Conservation (phyloP, 805 yeast species). For the Spathaspora gorwiae region DNA sequence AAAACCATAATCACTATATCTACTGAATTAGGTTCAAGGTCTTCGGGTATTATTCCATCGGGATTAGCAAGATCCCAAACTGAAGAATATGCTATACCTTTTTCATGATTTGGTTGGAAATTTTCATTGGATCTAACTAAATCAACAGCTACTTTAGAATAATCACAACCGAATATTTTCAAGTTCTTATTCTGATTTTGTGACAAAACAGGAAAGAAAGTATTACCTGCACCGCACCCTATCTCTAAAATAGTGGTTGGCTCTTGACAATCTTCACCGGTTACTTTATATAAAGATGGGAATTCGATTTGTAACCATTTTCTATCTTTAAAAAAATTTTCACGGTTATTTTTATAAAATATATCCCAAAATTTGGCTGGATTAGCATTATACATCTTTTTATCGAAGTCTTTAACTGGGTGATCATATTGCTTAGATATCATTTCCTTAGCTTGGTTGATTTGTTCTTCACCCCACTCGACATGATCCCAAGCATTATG, state of each 20-base stretch:
- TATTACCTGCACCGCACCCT: slow-evolving; percentile 98
- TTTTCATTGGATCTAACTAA: slow-evolving; percentile 63
- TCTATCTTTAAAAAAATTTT: slow-evolving; percentile 93
- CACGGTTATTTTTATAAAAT: slow-evolving; percentile 84
- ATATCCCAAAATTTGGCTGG: slow-evolving; percentile 96
- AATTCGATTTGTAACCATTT: slow-evolving; percentile 95
- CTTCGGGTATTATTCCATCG: slow-evolving; percentile 73
- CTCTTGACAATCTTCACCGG: slow-evolving; percentile 61
- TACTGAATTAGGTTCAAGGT: slow-evolving; percentile 72
- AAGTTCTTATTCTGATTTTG: slow-evolving; percentile 80
- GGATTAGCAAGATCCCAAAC: slow-evolving; percentile 94
- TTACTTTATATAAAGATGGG: slow-evolving; percentile 76
- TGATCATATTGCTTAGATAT: slow-evolving; percentile 68
- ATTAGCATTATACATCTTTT: slow-evolving; percentile 67
- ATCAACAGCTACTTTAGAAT: slow-evolving; percentile 84
- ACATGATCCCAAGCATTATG: slow-evolving; percentile 98
- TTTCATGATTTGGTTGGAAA: slow-evolving; percentile 48
- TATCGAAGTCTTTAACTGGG: slow-evolving; percentile 89
- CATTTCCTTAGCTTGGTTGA: slow-evolving; percentile 66
- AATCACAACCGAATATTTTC: slow-evolving; percentile 80
- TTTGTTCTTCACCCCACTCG: slow-evolving; percentile 93
- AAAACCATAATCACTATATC: slow-evolving; percentile 94
- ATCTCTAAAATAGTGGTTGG: slow-evolving; percentile 76
- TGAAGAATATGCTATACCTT: slow-evolving; percentile 63
- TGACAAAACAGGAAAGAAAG: slow-evolving; percentile 82